Conservation (phyloP, 495 filamentous ascomycete species). For the Terfezia boudieri region DNA sequence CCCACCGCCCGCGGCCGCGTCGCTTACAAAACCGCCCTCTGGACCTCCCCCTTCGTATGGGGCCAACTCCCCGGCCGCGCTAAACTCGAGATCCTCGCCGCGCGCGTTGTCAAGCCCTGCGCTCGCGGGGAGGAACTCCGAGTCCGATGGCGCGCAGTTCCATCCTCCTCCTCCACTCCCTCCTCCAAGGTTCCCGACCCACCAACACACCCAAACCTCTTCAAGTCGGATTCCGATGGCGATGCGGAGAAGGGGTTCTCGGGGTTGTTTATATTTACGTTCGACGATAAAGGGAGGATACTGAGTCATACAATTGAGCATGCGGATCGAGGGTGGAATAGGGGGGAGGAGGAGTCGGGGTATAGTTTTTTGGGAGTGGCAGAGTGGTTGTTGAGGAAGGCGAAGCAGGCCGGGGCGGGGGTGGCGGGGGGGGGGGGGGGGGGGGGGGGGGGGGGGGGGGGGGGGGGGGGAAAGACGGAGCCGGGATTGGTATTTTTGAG, state of each 20-base stretch:
- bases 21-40: conserved; percentile 76
- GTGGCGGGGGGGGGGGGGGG: background rate
- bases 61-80: conserved; percentile 79
- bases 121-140: conserved; percentile 52
- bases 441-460: background rate
- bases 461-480: background rate
- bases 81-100: conserved; percentile 60
- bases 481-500: conserved; percentile 1
- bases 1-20: conserved; percentile 76
- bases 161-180: background rate
- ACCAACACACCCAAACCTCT: background rate
- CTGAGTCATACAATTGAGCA: conserved; percentile 82
- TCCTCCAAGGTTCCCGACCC: background rate
- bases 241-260: conserved; percentile 36
- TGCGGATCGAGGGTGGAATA: conserved; percentile 43
- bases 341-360: conserved; percentile 6
- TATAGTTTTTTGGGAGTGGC: conserved; percentile 13
- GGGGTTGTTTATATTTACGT: conserved; percentile 85
- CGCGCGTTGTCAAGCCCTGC: conserved; percentile 51
- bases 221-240: conserved; percentile 12
- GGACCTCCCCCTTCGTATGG: conserved; percentile 91
- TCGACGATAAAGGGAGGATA: conserved; percentile 73
- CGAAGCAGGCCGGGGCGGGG: conserved; percentile 4
- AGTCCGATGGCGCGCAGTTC: conserved; percentile 62
- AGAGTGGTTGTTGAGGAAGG: conserved; percentile 17